phyloP scores from a whole-genome alignment of 75 land plant genomes.

The Sequoiadendron giganteum region DNA sequence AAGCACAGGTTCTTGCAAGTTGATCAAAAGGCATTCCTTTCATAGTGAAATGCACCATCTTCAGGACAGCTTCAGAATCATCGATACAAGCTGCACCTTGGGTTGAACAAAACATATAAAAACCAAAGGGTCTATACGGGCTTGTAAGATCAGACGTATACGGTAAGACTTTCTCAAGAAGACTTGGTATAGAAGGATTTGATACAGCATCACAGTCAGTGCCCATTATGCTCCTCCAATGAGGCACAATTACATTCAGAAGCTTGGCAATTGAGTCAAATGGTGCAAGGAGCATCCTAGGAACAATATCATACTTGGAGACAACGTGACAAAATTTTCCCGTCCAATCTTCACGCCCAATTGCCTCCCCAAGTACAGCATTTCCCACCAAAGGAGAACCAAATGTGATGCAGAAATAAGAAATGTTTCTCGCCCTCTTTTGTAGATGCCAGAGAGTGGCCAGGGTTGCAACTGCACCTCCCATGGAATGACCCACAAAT shows the following conservation, averaged over 20 bases:
- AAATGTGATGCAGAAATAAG: constrained; percentile 51
- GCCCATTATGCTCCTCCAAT: neutral
- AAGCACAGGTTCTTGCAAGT: neutral
- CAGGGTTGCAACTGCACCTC: constrained; percentile 3
- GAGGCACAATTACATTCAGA: constrained; percentile 1
- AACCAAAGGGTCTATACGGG: constrained; percentile 16
- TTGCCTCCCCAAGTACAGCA: constrained; percentile 23
- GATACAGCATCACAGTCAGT: neutral
- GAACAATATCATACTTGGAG: constrained; percentile 17
- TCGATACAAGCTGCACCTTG: constrained; percentile 13
- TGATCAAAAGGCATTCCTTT: neutral
- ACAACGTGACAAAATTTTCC: constrained; percentile 23
- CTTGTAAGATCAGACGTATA: neutral
- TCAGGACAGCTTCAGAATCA: neutral
- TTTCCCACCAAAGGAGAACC: constrained; percentile 67
- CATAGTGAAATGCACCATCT: neutral
- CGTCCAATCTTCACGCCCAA: constrained; percentile 48
- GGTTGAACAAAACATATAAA: neutral
- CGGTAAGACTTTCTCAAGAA: neutral
- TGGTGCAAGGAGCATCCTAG: constrained; percentile 20
- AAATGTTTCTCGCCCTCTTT: neutral
- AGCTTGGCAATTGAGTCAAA: neutral
- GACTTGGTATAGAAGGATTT: neutral
- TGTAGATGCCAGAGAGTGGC: neutral
- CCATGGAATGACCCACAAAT: neutral